Evolutionary conservation across 305 asterid genomes (phyloP).

Genomic region (Euphrasia arctica): DNA sequence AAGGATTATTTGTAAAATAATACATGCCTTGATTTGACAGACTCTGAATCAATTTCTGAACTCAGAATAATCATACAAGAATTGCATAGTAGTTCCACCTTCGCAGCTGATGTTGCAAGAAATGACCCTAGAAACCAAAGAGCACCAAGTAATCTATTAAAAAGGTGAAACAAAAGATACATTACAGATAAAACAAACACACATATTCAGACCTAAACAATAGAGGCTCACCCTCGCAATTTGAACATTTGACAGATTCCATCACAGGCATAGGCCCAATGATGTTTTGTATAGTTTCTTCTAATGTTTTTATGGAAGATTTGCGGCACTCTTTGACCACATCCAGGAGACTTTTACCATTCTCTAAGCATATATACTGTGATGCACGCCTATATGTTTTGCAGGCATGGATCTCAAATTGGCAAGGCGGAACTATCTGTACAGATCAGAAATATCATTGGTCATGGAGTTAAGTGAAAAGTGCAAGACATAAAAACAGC

Average conservation of each 20-base stretch:
- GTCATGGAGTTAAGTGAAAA: conserved; percentile 16
- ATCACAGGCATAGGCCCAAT: conserved; percentile 82
- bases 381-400: conserved; percentile 94
- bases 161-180: conserved; percentile 12
- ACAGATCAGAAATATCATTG: conserved; percentile 25
- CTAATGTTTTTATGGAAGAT: conserved; percentile 61
- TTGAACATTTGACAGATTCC: conserved; percentile 69
- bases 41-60: conserved; percentile 52
- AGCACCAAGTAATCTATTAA: conserved; percentile 22
- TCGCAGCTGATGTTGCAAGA: conserved; percentile 74
- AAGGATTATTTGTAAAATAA: conserved; percentile 24
- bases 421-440: conserved; percentile 89
- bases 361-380: conserved; percentile 89
- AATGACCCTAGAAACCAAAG: conserved; percentile 56
- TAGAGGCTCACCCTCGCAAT: conserved; percentile 63
- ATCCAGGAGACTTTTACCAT: conserved; percentile 92
- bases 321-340: conserved; percentile 93
- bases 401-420: conserved; percentile 97
- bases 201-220: neutral
- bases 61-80: conserved; percentile 60
- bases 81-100: conserved; percentile 82
- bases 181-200: conserved; percentile 15
- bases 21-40: conserved; percentile 55
- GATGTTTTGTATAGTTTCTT: conserved; percentile 72
- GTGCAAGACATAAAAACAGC: conserved; percentile 5